Evolutionary conservation across 2,329 filamentous ascomycete genomes (phyloP).

Genomic region (Colletotrichum sp.): DNA sequence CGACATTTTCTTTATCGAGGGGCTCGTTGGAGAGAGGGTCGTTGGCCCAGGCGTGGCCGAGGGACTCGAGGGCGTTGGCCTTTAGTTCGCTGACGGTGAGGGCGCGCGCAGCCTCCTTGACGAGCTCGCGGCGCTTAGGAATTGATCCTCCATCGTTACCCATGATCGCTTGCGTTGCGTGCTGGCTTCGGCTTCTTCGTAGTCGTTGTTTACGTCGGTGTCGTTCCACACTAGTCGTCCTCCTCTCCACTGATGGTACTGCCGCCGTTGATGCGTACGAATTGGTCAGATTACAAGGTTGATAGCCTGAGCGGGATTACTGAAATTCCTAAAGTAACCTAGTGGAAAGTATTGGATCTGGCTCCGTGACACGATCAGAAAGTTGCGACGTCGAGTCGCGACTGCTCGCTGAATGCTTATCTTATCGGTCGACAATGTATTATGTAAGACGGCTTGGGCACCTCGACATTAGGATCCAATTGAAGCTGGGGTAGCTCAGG

Average conservation of each 20-base stretch:
- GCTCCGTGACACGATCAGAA: background rate
- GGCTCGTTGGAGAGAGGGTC: constrained; percentile 85
- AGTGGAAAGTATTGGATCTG: background rate
- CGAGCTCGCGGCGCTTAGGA: constrained; percentile 92
- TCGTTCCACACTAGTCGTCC: background rate
- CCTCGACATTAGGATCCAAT: background rate
- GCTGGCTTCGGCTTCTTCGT: background rate
- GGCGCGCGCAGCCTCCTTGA: constrained; percentile 87
- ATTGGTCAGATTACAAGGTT: background rate
- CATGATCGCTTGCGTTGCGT: constrained; percentile 56
- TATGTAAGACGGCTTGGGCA: background rate
- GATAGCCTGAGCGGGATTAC: background rate
- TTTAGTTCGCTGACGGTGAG: constrained; percentile 87
- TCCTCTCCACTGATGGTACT: background rate
- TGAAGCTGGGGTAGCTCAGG: background rate
- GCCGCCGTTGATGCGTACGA: background rate
- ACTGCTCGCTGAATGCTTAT: background rate
- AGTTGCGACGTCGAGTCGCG: background rate
- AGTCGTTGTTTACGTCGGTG: background rate
- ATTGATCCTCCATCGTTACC: constrained; percentile 98
- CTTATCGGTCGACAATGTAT: background rate
- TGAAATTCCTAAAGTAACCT: background rate
- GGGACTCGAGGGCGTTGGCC: constrained; percentile 83
- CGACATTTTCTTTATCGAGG: constrained; percentile 72
- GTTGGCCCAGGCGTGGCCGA: constrained; percentile 84